Conservation (phyloP, 805 yeast genomes). For the Yarrowia divulgata region DNA sequence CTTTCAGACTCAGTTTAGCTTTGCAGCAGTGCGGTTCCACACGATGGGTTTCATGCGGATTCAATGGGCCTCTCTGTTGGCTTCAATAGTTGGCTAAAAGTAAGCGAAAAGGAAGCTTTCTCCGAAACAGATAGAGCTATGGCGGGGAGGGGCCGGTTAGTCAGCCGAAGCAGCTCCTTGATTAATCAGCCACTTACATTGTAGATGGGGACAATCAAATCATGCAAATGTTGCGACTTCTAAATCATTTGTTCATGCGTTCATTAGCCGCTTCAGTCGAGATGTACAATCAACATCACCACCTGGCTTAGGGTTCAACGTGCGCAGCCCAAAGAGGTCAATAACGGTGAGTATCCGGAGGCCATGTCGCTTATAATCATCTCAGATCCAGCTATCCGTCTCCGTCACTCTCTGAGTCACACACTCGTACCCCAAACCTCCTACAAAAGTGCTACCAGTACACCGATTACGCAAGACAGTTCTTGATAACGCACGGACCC, state of each 20-base stretch:
- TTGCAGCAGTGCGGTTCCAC: background rate
- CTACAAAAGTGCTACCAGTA: background rate
- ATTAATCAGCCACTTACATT: no score
- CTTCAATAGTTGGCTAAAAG: background rate
- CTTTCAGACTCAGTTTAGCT: no score
- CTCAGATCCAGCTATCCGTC: background rate
- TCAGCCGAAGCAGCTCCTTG: background rate
- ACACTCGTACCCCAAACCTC: no score
- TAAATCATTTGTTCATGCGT: background rate
- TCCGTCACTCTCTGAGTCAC: no score
- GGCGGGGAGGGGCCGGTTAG: background rate
- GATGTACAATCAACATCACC: background rate
- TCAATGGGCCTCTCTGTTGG: slow-evolving; percentile 2
- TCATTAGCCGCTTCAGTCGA: background rate
- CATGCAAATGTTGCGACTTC: background rate
- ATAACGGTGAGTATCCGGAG: background rate
- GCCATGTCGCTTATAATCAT: background rate
- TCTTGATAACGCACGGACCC: background rate
- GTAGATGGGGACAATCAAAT: no score
- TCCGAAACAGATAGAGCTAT: background rate
- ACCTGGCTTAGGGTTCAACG: background rate
- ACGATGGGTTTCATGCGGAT: slow-evolving; percentile 16
- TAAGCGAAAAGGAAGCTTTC: background rate
- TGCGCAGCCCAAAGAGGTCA: background rate
- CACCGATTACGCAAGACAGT: background rate